These are phyloP conservation scores for Aspergillus flavus DNA, from an alignment of 2,329 filamentous ascomycete genomes.

Conservation along the genomic window DNA sequence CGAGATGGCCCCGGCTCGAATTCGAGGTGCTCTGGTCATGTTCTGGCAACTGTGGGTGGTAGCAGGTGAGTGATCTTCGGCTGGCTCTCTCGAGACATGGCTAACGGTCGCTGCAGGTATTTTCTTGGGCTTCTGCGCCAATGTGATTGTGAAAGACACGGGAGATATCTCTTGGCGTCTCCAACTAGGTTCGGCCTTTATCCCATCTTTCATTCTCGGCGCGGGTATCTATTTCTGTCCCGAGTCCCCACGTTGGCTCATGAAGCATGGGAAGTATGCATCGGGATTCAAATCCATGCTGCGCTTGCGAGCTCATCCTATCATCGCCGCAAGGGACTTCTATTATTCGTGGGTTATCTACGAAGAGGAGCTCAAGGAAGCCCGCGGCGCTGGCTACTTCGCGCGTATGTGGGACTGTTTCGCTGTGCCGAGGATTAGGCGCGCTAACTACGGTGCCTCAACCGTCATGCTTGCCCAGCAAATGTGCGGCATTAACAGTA, in stretches of 20 bases:
- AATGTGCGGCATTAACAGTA: slow-evolving; percentile 59
- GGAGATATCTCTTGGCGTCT: slow-evolving; percentile 63
- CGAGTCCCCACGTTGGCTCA: slow-evolving; percentile 32
- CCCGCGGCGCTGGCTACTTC: slow-evolving; percentile 56
- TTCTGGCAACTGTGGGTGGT: slow-evolving; percentile 49
- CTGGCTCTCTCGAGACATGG: neutral
- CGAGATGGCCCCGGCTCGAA: slow-evolving; percentile 56
- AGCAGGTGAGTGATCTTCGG: slow-evolving; percentile 11
- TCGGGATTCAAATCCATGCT: slow-evolving; percentile 22
- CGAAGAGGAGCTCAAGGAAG: slow-evolving; percentile 45
- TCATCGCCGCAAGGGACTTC: slow-evolving; percentile 59
- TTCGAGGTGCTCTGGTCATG: slow-evolving; percentile 59
- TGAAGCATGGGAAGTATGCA: slow-evolving; percentile 21
- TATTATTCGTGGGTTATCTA: slow-evolving; percentile 62
- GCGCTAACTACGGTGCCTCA: slow-evolving; percentile 73
- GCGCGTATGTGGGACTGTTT: slow-evolving; percentile 58
- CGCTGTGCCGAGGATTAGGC: slow-evolving; percentile 48
- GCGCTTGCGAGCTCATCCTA: slow-evolving; percentile 24
- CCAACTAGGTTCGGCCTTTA: slow-evolving; percentile 64
- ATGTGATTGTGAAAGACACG: slow-evolving; percentile 62
- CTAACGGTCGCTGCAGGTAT: slow-evolving; percentile 43
- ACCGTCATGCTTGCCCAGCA: slow-evolving; percentile 79
- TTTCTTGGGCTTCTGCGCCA: slow-evolving; percentile 66
- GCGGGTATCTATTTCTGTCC: slow-evolving; percentile 29
- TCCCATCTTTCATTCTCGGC: slow-evolving; percentile 61